These are phyloP conservation scores for Arthrobotrys megalospora DNA, from an alignment of 2,329 filamentous ascomycete species.

Conservation along the genomic window DNA sequence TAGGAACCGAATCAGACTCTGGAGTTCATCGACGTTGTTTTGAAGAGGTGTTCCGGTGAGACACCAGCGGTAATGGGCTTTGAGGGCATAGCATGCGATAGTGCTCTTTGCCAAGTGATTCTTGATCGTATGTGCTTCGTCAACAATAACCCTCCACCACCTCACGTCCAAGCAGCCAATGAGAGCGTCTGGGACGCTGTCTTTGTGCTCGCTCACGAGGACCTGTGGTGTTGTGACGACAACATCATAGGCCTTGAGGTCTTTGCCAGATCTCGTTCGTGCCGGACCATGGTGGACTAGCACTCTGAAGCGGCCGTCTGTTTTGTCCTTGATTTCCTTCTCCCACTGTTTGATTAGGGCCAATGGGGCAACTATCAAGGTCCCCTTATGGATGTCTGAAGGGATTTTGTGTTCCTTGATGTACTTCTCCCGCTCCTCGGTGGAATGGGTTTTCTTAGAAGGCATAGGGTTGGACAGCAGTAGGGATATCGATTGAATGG, in stretches of 20 bases:
- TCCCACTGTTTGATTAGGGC: conserved; percentile 99
- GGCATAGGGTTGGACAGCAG: conserved; percentile 86
- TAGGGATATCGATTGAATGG: conserved; percentile 90
- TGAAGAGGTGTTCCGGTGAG: conserved; percentile 97
- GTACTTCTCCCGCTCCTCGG: conserved; percentile 68
- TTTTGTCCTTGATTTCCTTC: conserved; percentile 87
- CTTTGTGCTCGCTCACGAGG: conserved; percentile 88
- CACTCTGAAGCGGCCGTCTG: conserved; percentile 82
- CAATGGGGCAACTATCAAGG: conserved; percentile 91
- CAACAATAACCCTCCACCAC: conserved; percentile 95
- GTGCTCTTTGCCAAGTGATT: conserved; percentile 97
- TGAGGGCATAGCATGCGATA: conserved; percentile 87
- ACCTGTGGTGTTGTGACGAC: conserved; percentile 98
- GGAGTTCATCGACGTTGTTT: conserved; percentile 96
- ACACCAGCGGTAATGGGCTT: conserved; percentile 93
- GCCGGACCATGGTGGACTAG: conserved; percentile 91
- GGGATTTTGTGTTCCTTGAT: conserved; percentile 76
- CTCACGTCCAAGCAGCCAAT: conserved; percentile 89
- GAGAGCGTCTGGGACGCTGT: conserved; percentile 73
- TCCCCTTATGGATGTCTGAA: conserved; percentile 80
- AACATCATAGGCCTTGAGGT: conserved; percentile 88
- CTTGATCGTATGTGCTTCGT: conserved; percentile 98
- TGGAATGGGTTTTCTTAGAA: conserved; percentile 71
- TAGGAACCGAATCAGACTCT: conserved; percentile 92
- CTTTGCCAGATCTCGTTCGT: conserved; percentile 82